Percentiles rank a stretch among this genome's conserved stretches.
These are phyloP conservation scores for Claviceps paspali DNA, from an alignment of 2,329 filamentous ascomycete species.

Conservation along the genomic window DNA sequence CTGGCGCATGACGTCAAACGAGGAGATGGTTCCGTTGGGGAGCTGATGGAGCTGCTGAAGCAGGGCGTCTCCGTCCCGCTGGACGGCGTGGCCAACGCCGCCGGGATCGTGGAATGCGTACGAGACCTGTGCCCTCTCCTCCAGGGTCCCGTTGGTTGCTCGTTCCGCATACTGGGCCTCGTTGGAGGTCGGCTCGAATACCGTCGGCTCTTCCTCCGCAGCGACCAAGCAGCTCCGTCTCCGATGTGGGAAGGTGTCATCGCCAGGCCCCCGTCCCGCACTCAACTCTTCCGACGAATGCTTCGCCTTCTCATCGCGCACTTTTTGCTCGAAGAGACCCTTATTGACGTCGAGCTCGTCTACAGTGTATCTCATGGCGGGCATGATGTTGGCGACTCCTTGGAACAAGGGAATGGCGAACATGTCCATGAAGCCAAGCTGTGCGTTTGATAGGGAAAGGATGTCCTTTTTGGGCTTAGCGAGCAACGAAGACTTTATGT, in stretches of 20 bases:
- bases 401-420: conserved; percentile 89
- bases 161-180: conserved; percentile 7
- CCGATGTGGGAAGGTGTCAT: conserved; percentile 29
- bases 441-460: conserved; percentile 68
- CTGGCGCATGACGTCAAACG: conserved; percentile 32
- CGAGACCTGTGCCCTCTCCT: conserved; percentile 8
- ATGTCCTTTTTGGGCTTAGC: conserved; percentile 72
- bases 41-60: conserved; percentile 19
- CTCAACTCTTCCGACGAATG: conserved; percentile 22
- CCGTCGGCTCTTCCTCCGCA: conserved; percentile 13
- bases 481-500: conserved; percentile 77
- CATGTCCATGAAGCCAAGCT: conserved; percentile 92
- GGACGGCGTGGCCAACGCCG: neutral
- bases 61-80: neutral
- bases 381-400: conserved; percentile 72
- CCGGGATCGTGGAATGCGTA: conserved; percentile 5
- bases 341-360: conserved; percentile 70
- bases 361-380: conserved; percentile 69
- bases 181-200: conserved; percentile 7
- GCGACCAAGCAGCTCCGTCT: conserved; percentile 25
- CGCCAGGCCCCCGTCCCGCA: conserved; percentile 19
- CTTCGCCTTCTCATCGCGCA: conserved; percentile 46
- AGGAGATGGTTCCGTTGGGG: conserved; percentile 25
- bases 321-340: conserved; percentile 52
- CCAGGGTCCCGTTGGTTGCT: conserved; percentile 9